These are phyloP conservation scores for Eudorina sp. DNA, from an alignment of 139 green algal species.

Conservation along the genomic window DNA sequence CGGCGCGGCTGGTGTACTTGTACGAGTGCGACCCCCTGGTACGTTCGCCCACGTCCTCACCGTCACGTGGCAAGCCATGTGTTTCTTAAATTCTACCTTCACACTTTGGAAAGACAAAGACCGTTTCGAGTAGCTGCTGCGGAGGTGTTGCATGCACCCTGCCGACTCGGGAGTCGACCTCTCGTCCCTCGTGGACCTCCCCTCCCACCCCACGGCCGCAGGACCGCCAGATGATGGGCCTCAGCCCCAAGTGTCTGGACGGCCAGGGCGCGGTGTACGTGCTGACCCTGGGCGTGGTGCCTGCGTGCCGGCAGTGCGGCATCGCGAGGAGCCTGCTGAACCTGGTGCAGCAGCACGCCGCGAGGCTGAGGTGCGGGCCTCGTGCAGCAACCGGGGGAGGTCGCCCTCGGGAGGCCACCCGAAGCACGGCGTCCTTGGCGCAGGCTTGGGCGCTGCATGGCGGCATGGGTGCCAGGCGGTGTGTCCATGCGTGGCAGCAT, in stretches of 20 bases:
- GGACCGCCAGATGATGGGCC: slow-evolving; percentile 60
- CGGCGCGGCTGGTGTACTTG: slow-evolving; percentile 52
- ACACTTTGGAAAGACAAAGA: too few relatives aligned
- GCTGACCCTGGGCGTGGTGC: slow-evolving; percentile 67
- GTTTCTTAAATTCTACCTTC: too few relatives aligned
- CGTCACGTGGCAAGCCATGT: neutral
- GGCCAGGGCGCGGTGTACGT: slow-evolving; percentile 60
- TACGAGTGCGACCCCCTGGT: slow-evolving; percentile 62
- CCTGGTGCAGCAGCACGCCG: slow-evolving; percentile 55
- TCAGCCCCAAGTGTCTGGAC: slow-evolving; percentile 48
- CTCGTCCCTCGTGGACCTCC: neutral
- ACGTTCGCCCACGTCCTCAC: neutral
- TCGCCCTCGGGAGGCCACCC: too few relatives aligned
- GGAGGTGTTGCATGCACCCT: too few relatives aligned
- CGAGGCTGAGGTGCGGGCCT: slow-evolving; percentile 3
- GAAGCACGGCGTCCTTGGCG: too few relatives aligned
- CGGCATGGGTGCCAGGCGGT: too few relatives aligned
- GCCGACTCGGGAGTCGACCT: too few relatives aligned
- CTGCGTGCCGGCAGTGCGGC: slow-evolving; percentile 45
- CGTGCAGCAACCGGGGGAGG: too few relatives aligned
- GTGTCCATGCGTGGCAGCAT: too few relatives aligned
- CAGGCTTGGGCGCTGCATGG: too few relatives aligned
- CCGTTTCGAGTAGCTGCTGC: too few relatives aligned
- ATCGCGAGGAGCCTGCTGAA: slow-evolving; percentile 53
- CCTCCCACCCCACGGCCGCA: neutral